Evolutionary conservation across 192 early-diverging fungal species (phyloP), one percentile per base, ranked within the genome.

Genomic region (Phycomyces nitens): DNA sequence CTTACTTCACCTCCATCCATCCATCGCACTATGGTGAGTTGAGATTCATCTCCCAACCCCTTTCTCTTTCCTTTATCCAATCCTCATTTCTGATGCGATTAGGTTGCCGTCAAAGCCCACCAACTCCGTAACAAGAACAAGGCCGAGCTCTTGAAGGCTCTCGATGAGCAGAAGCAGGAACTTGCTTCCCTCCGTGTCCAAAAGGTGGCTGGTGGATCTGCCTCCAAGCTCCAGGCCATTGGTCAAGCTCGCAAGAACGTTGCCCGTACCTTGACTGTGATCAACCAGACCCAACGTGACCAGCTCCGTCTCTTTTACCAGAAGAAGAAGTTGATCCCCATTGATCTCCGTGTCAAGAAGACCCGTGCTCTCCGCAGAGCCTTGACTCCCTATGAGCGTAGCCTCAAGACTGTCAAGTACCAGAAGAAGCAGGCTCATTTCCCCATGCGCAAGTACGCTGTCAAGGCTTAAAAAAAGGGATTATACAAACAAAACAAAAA

Each of bases 261-360:
- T 79, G 95, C 95, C 55, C 88, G 92, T 58, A 91, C 96, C 61
- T 85, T 94, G 77, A 99, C 97, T 44, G 95, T 96, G 64, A 94
- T 97, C 78, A 89, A 84, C 85, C 93, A 97, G 75, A 91, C 89
- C 75, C 87, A 92, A 73, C 91, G 94, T 69, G 88, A 87, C 27
- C 86, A 93, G 78, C 87, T 94, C 60, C 92, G 92, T 69, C 76
- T 86, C 58, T 89, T 88, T 86, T 98, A 94, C 86, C 86, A 90
- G 74, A 85, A 87, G 74, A 97, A 94, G 89, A 98, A 97, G 88
- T 91, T 92, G 84, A 71, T 85, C 43, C 97, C 97, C 64, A 81
- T 95, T 67, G 97, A 99, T 82, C 91, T 99, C 80, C 93, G 97
- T 74, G 82, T 81, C 77, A 99, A 99, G 91, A 94, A 94, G 89